phyloP scores from a whole-genome alignment of 2,329 filamentous ascomycete species.

The Fusarium luffae region DNA sequence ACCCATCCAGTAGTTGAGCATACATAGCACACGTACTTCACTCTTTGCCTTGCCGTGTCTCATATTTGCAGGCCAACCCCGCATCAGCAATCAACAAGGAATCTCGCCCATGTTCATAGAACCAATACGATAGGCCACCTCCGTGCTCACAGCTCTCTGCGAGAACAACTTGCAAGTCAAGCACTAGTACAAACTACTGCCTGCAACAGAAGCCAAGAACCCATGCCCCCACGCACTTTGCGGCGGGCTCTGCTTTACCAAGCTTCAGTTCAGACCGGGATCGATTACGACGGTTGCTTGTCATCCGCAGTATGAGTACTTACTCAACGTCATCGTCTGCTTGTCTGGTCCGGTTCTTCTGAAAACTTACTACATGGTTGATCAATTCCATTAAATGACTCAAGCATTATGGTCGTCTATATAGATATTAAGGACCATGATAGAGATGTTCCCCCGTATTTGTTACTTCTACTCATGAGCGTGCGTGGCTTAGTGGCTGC shows the following conservation, averaged over 20 bases:
- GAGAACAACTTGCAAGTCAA: not conserved
- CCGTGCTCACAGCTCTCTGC: not conserved
- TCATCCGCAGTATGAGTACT: constrained; percentile 1
- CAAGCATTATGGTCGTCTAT: not conserved
- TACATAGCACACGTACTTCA: not conserved
- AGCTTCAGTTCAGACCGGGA: not conserved
- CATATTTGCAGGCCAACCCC: constrained; percentile 28
- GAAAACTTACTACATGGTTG: constrained; percentile 9
- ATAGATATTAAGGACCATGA: not conserved
- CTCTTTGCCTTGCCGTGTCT: constrained; percentile 28
- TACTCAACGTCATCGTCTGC: constrained; percentile 18
- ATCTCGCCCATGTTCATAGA: constrained; percentile 6
- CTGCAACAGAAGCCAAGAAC: not conserved
- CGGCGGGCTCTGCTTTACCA: not conserved
- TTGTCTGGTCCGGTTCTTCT: constrained; percentile 9
- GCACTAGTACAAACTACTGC: not conserved
- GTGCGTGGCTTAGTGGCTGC: not conserved
- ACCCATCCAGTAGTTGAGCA: constrained; percentile 23
- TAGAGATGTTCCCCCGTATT: not conserved
- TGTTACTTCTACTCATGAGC: constrained; percentile 3
- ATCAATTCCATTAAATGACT: not conserved
- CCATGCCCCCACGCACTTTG: constrained; percentile 23
- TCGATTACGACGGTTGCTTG: constrained; percentile 7
- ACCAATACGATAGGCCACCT: not conserved
- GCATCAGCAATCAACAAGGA: constrained; percentile 28